Conservation (phyloP, 768 basidiomycete genomes). For the Auriculariales sp. region DNA sequence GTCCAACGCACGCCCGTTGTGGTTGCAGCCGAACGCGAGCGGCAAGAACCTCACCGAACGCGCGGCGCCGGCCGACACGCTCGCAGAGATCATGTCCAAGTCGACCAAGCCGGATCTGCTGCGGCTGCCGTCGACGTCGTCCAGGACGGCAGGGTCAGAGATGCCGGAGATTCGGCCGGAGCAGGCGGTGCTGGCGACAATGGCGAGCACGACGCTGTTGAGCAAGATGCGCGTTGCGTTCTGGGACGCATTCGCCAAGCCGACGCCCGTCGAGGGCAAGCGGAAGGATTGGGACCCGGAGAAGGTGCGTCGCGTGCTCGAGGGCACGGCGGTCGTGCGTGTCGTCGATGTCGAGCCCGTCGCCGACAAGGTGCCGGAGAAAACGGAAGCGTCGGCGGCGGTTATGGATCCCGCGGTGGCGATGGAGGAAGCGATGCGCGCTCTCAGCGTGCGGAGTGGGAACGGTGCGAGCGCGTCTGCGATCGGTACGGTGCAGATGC, state of each 20-base stretch:
- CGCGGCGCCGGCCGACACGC: constrained; percentile 8
- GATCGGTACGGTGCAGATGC: too few species aligned
- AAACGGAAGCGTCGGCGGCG: not conserved
- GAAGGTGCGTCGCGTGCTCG: constrained; percentile 67
- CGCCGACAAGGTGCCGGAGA: not conserved
- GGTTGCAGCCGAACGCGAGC: not conserved
- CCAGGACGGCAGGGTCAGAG: too few species aligned
- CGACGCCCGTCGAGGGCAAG: constrained; percentile 12
- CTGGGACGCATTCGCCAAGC: constrained; percentile 79
- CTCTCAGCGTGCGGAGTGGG: constrained; percentile 4
- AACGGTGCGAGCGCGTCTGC: not conserved
- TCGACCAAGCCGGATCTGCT: constrained; percentile 17
- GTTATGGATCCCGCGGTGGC: constrained; percentile 2
- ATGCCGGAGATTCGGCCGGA: too few species aligned
- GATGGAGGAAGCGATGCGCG: constrained; percentile 11
- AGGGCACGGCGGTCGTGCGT: constrained; percentile 66
- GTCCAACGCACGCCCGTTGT: not conserved
- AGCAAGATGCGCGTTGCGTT: constrained; percentile 61
- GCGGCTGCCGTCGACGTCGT: constrained; percentile 18
- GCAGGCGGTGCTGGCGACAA: constrained; percentile 48
- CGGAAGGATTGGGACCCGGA: constrained; percentile 44
- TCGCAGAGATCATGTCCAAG: constrained; percentile 15
- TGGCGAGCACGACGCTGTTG: constrained; percentile 66
- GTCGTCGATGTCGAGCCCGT: constrained; percentile 62
- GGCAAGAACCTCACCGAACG: not conserved